Percentiles rank a stretch among this genome's conserved stretches.
These are phyloP conservation scores for Stachybotrys elegans DNA, from an alignment of 2,329 filamentous ascomycete genomes.

Conservation along the genomic window DNA sequence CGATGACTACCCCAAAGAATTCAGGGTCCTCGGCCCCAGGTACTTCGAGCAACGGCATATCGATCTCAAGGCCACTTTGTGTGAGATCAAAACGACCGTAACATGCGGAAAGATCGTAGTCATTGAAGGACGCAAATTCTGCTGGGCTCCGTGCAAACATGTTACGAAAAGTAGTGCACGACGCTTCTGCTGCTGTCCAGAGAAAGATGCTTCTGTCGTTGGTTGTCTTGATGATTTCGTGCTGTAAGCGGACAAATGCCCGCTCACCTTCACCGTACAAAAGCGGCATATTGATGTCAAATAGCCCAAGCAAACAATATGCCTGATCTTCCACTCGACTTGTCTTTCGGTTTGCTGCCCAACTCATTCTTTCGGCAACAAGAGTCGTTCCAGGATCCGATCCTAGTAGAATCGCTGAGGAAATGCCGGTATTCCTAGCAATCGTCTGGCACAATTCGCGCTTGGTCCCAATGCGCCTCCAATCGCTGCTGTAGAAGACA, in stretches of 20 bases:
- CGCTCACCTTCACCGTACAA: constrained; percentile 4
- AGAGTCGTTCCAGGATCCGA: too few relatives aligned
- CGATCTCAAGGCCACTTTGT: neutral
- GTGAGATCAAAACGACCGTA: neutral
- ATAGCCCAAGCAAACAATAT: constrained; percentile 4
- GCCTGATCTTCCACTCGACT: constrained; percentile 5
- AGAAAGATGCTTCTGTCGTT: constrained; percentile 7
- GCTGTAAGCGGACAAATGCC: constrained; percentile 4
- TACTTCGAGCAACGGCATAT: neutral
- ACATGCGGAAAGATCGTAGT: neutral
- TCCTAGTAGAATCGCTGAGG: constrained; percentile 6
- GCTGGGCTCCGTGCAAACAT: neutral
- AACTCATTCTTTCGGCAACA: constrained; percentile 1
- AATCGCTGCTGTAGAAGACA: constrained; percentile 15
- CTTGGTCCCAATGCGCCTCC: constrained; percentile 15
- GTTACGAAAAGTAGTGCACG: neutral
- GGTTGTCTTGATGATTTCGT: constrained; percentile 5
- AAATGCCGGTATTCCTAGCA: constrained; percentile 12
- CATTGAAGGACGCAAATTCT: neutral
- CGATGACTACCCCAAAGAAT: neutral
- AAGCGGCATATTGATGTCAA: constrained; percentile 5
- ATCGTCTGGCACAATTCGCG: constrained; percentile 9
- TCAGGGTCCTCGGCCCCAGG: neutral
- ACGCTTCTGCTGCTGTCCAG: constrained; percentile 16
- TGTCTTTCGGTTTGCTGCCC: constrained; percentile 2